A percentile compares a stretch with the other conserved stretches of the same genome.
Evolutionary conservation across 148 eudicot species (phyloP).

Genomic region (Mesembryanthemum crystallinum): DNA sequence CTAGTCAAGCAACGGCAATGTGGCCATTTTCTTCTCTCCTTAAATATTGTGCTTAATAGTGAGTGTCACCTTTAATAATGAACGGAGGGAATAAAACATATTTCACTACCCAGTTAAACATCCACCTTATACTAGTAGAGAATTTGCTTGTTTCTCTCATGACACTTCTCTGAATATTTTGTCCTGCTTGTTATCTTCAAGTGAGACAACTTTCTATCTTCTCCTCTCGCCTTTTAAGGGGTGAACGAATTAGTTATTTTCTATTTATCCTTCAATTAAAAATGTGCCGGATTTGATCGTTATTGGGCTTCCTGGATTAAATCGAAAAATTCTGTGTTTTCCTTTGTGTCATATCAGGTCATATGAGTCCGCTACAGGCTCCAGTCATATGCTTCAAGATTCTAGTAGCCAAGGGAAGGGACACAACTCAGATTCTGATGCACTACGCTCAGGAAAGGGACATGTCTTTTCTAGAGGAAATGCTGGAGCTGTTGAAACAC

Average conservation of each 20-base stretch:
- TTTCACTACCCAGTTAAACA: background rate
- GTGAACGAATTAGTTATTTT: background rate
- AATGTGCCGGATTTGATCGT: background rate
- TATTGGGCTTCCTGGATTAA: background rate
- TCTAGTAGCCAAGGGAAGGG: slow-evolving; percentile 14
- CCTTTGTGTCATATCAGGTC: slow-evolving; percentile 21
- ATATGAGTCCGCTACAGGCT: slow-evolving; percentile 15
- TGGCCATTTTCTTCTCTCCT: no score
- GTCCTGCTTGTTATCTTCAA: background rate
- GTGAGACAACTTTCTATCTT: background rate
- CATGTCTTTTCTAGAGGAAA: slow-evolving; percentile 17
- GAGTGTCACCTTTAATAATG: no score
- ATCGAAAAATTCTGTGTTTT: background rate
- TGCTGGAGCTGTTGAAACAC: slow-evolving; percentile 4
- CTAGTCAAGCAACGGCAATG: no score
- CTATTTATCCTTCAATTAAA: background rate
- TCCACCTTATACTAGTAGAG: background rate
- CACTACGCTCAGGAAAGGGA: slow-evolving; percentile 13
- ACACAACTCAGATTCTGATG: slow-evolving; percentile 9
- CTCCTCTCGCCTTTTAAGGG: background rate
- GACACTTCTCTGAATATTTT: slow-evolving; percentile 1
- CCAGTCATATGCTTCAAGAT: slow-evolving; percentile 20
- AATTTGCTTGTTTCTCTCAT: background rate
- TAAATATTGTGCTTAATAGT: no score
- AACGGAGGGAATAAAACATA: no score